Base-by-base conservation (phyloP, 2,329 filamentous ascomycete species). In the Cytospora schulzeri region DNA sequence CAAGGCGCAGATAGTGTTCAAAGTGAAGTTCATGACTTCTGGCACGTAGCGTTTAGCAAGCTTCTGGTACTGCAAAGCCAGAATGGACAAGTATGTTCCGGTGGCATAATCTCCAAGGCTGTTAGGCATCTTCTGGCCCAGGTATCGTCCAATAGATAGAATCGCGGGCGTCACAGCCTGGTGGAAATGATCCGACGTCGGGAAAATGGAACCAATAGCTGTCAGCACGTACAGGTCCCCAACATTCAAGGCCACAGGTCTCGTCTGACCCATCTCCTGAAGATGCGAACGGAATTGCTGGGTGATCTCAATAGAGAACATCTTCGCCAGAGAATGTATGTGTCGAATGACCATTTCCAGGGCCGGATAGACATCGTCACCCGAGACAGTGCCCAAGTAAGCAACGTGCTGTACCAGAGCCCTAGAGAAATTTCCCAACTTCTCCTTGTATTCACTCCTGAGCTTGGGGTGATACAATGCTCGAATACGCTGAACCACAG, bases 131-230 rank as follows among this genome's bases (percentile, higher is more conserved):
- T 88, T 92, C 70, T 97, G 88, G 1, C 90, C 92, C 29, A 99
- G 83, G 76, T 91, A 97, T 62, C 92, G 87, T 15, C 85, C 86
- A 76, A 98, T 91, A n/a, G 89, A 85, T 6, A 97, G 86, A 77
- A 92, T 90, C 0, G 94, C 91, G 2, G 95, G 95, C 1, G 95
- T 99, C 50, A 92, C 90, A 41, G 98, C 92, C 71, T 95, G 90
- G 72, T 99, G 95, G 77, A 98, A 99, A 77, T 98, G 93, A 76
- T 99, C 95, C 0, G 93, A 97, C 0, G 95, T 97, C 5, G 95
- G 93, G 72, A 96, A 99, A 60, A 96, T 91, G 2, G 88, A 88
- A 50, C 89, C 88, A 66, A 97, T 86, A 0, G 92, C 93, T 0
- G 92, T 93, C 41, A 99, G 79, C n/a, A 96, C 79, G 26, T 93